Conservation (phyloP, 202 grass and related monocot genomes). For the Panicum virgatum region DNA sequence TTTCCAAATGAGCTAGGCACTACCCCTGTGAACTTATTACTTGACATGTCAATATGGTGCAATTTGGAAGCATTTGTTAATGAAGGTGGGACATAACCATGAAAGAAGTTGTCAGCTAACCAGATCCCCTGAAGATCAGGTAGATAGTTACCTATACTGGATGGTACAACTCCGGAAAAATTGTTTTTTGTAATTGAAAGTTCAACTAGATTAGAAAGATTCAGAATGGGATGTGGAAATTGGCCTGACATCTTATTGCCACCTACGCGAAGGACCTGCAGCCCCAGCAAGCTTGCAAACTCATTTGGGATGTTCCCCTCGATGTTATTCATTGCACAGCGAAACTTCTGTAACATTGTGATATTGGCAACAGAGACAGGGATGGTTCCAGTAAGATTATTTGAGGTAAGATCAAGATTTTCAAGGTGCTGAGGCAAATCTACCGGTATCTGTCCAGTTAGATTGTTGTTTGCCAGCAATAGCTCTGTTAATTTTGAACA, state of each 20-base stretch:
- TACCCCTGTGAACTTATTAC: conserved; percentile 30
- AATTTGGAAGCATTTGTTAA: conserved; percentile 41
- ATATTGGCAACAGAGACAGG: conserved; percentile 3
- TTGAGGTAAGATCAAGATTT: background rate
- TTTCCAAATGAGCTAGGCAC: conserved; percentile 41
- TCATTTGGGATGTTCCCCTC: conserved; percentile 26
- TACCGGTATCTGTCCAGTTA: background rate
- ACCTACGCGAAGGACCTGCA: background rate
- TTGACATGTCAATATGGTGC: background rate
- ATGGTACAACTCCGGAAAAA: conserved; percentile 27
- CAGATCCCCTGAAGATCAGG: background rate
- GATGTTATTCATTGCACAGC: background rate
- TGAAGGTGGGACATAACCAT: conserved; percentile 30
- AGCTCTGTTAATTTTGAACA: background rate
- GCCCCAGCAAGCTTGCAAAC: background rate
- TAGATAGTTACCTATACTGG: conserved; percentile 27
- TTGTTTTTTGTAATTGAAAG: background rate
- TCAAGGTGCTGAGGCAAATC: background rate
- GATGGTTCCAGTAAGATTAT: conserved; percentile 34
- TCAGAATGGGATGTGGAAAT: conserved; percentile 15
- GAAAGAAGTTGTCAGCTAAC: conserved; percentile 21
- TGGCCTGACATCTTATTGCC: background rate
- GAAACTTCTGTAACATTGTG: background rate
- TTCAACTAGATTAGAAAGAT: background rate
- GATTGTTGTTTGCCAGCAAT: background rate